A percentile compares a stretch with the other conserved stretches of the same genome.
phyloP scores from a whole-genome alignment of 2,329 filamentous ascomycete genomes.

The Diaporthe caulivora region DNA sequence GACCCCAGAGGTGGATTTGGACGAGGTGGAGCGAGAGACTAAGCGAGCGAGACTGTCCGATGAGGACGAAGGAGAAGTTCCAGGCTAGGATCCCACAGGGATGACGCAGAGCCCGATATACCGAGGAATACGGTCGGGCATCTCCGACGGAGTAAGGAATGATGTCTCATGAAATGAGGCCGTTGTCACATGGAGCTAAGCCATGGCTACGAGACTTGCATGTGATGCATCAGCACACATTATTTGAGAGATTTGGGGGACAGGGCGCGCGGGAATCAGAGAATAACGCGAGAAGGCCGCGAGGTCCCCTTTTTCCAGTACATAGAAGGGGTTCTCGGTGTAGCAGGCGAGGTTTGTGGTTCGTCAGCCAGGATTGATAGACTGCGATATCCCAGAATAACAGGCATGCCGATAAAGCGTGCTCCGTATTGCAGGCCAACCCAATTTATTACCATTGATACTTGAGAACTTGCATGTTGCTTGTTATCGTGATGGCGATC shows the following conservation, averaged over 20 bases:
- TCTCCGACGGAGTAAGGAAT: background rate
- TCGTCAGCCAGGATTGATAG: conserved; percentile 31
- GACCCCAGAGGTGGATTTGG: conserved; percentile 44
- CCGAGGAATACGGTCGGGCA: background rate
- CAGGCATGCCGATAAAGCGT: conserved; percentile 20
- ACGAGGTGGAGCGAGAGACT: conserved; percentile 40
- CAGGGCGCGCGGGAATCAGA: background rate
- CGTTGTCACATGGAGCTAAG: background rate
- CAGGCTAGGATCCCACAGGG: conserved; percentile 24
- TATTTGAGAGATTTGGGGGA: background rate
- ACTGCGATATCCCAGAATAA: conserved; percentile 40
- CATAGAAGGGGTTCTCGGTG: conserved; percentile 15
- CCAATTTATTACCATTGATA: background rate
- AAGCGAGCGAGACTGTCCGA: conserved; percentile 44
- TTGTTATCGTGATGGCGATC: background rate
- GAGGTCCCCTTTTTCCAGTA: conserved; percentile 16
- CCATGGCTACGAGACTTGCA: background rate
- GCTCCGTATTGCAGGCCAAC: background rate
- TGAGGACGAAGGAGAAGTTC: conserved; percentile 46
- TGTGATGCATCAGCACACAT: conserved; percentile 1
- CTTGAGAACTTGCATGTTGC: background rate
- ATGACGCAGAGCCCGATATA: background rate
- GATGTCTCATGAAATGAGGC: background rate
- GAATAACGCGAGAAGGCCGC: background rate
- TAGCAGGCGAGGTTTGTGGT: conserved; percentile 22